Evolutionary conservation across 345 rosid species (phyloP), one percentile per base, ranked within the genome.

Genomic region (Mallotus nudiflorus): DNA sequence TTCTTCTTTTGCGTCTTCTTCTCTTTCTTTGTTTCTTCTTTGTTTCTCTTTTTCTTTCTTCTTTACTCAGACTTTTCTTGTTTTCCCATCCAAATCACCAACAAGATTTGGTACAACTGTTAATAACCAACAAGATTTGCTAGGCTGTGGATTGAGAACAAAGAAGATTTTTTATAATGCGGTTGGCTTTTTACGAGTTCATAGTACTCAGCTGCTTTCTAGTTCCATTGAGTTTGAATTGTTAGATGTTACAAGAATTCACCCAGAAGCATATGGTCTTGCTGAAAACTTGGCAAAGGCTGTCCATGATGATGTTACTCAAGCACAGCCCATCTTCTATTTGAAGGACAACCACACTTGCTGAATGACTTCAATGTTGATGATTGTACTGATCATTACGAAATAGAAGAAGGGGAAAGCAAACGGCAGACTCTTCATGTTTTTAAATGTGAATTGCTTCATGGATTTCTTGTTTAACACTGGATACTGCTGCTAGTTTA

Each of bases 191-290:
- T 40, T 68, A 20, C 35, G 40, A 33, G 62, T 54, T 15, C 37
- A 56, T 18, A 0, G 39, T 25, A 29, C 14, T 40, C 12, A 55
- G 25, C 37, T 44, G 51, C 62, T 16, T 42, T 42, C 33, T 56
- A 1, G 6, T 24, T 2, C 51, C 24, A 24, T n/a, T 68, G 62
- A 68, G 1, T 24, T 54, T 44, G 62, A 27, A 7, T 15, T 42
- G 25, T 68, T 68, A 37, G 71, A 68, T 68, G 71, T 40, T 24
- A 68, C 63, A 8, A 53, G 71, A 24, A 56, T 68, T 49, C 71
- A 68, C 25, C 71, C 71, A 0, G 71, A 68, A n/a, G n/a, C n/a
- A n/a, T n/a, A n/a, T n/a, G n/a, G n/a, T n/a, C n/a, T n/a, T n/a
- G n/a, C n/a, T n/a, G n/a, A n/a, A n/a, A n/a, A n/a, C n/a, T n/a